Conservation (phyloP, 768 basidiomycete genomes). For the Suillus hirtellus region DNA sequence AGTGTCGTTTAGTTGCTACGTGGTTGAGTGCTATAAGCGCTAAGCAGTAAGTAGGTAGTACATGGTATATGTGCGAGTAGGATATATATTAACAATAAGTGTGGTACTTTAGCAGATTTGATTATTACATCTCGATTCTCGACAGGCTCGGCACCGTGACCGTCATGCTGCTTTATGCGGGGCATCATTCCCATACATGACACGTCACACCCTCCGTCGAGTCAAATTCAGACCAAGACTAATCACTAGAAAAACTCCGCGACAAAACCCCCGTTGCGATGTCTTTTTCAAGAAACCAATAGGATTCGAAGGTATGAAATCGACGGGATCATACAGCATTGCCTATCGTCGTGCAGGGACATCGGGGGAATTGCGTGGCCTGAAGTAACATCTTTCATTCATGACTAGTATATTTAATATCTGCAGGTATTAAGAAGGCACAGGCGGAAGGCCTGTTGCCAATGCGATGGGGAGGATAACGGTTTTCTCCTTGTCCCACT, state of each 20-base stretch:
- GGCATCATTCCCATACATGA: no score
- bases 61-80: no score
- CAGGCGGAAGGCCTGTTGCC: conserved; percentile 25
- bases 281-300: not conserved
- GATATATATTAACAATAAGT: no score
- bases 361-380: not conserved
- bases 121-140: no score
- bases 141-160: no score
- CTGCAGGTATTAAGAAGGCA: conserved; percentile 7
- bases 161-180: no score
- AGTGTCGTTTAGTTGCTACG: no score
- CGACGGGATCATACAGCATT: not conserved
- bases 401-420: not conserved
- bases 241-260: not conserved
- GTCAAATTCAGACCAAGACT: no score
- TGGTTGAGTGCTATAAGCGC: no score
- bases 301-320: not conserved
- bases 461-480: conserved; percentile 48
- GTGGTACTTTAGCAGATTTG: no score
- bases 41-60: no score
- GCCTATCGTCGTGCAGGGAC: not conserved
- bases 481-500: conserved; percentile 64
- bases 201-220: no score
- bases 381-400: not conserved
- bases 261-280: not conserved